Evolutionary conservation across 306 rosid species (phyloP), one percentile per base, ranked within the genome.

Genomic region (Fragaria ananassa): DNA sequence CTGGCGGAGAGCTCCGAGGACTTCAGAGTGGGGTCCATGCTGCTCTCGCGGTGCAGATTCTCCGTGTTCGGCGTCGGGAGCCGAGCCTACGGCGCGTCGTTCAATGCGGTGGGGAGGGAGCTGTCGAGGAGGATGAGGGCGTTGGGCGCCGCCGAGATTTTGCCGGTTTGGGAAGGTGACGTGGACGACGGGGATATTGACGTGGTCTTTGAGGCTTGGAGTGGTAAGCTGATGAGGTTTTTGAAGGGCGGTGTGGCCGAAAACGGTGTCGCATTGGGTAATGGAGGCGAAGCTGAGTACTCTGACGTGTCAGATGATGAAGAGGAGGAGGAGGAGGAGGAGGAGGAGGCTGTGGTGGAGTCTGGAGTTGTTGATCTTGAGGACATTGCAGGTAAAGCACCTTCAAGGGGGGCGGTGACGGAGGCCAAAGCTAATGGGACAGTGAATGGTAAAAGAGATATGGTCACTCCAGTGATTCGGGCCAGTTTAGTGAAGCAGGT

Each of bases 401-500:
- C 97, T 71, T 83, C 90, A 4, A 88, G 91, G 83, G 84, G 77
- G 27, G n/a, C 86, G 1, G 86, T 50, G 44, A 17, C 76, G 29
- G 87, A 76, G 18, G 86, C 72, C 4, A 82, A 87, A 81, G 83
- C 84, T 57, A 89, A 95, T 72, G 99, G 91, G 64, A 85, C 81
- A 62, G 74, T 85, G 75, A 85, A 91, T 81, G 97, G 96, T 15
- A 79, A 80, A 80, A 89, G 70, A 57, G 89, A 88, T 47, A 95
- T 95, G 99, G 97, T 95, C 62, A 95, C 99, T 77, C 97, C 97
- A 1, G 97, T 88, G 74, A 87, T 95, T 63, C 86, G 97, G 53
- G 97, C 99, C 42, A 95, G 92, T 87, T 86, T 95, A 80, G 87
- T 23, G 82, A 95, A 95, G 87, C 97, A 95, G 96, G 98, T 88